A percentile compares a stretch with the other conserved stretches of the same genome.
These are phyloP conservation scores for Penicillium freii DNA, from an alignment of 2,329 filamentous ascomycete genomes.

Conservation along the genomic window DNA sequence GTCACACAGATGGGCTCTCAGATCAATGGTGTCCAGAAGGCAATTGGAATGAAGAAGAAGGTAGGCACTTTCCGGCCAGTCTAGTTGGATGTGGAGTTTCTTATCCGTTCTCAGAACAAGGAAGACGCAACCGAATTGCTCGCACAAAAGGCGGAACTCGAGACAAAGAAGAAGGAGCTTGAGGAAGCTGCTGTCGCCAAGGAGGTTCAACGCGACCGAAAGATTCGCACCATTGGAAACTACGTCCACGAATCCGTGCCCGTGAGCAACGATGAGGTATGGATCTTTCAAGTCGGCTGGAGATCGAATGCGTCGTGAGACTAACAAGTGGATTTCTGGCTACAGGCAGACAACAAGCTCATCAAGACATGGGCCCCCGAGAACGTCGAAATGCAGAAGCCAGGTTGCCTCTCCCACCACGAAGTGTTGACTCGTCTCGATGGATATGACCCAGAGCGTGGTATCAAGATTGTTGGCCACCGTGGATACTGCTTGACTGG, in stretches of 20 bases:
- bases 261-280: slow-evolving; percentile 74
- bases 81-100: slow-evolving; percentile 1
- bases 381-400: slow-evolving; percentile 70
- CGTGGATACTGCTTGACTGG: slow-evolving; percentile 88
- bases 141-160: slow-evolving; percentile 71
- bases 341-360: slow-evolving; percentile 72
- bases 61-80: slow-evolving; percentile 38
- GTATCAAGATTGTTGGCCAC: slow-evolving; percentile 91
- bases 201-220: slow-evolving; percentile 68
- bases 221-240: slow-evolving; percentile 83
- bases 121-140: slow-evolving; percentile 81
- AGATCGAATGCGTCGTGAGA: background rate
- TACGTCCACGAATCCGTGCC: slow-evolving; percentile 87
- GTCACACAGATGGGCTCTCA: slow-evolving; percentile 76
- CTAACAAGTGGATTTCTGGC: background rate
- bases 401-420: slow-evolving; percentile 81
- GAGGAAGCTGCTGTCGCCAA: slow-evolving; percentile 74
- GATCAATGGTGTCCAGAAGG: slow-evolving; percentile 86
- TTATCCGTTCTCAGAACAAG: slow-evolving; percentile 60
- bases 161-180: slow-evolving; percentile 77
- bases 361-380: slow-evolving; percentile 79
- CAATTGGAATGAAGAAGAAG: slow-evolving; percentile 91
- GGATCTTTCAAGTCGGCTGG: background rate
- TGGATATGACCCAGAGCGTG: slow-evolving; percentile 89
- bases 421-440: slow-evolving; percentile 85